phyloP scores from a whole-genome alignment of 345 rosid species.

The Eucalyptus microcorys region DNA sequence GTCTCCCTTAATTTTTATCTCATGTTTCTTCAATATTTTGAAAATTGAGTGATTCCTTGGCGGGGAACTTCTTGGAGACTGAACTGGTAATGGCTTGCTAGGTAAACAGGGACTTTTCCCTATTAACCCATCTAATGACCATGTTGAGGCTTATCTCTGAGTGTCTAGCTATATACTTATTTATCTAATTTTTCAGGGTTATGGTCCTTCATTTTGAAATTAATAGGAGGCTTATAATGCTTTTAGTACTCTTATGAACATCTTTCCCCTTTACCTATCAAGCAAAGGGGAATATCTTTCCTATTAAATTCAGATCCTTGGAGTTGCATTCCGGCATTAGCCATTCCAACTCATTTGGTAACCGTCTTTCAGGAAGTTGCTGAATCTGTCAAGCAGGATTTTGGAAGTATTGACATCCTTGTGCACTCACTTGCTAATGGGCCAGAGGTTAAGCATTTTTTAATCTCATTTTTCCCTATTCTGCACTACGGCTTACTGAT shows the following conservation, averaged over 20 bases:
- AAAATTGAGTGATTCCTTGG: background rate
- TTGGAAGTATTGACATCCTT: conserved; percentile 58
- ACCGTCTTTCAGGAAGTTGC: conserved; percentile 30
- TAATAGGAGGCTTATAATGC: background rate
- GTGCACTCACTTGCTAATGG: conserved; percentile 73
- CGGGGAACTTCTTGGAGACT: background rate
- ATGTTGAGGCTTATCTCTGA: background rate
- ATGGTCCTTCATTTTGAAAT: background rate
- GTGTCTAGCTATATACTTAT: background rate
- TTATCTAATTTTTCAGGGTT: background rate
- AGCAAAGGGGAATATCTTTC: background rate
- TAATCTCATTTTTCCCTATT: background rate
- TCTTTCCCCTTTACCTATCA: background rate
- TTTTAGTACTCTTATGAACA: background rate
- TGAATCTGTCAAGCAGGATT: conserved; percentile 51
- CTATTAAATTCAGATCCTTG: background rate
- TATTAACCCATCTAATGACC: background rate
- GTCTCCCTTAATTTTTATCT: background rate
- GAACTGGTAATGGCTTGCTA: background rate
- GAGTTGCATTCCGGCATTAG: background rate
- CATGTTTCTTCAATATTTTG: background rate
- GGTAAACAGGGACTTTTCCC: background rate
- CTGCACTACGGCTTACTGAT: background rate
- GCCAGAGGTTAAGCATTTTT: conserved; percentile 31
- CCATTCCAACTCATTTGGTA: background rate